Base-by-base conservation (phyloP, 108 stramenopile species). In the Cyclotella kingstonii region DNA sequence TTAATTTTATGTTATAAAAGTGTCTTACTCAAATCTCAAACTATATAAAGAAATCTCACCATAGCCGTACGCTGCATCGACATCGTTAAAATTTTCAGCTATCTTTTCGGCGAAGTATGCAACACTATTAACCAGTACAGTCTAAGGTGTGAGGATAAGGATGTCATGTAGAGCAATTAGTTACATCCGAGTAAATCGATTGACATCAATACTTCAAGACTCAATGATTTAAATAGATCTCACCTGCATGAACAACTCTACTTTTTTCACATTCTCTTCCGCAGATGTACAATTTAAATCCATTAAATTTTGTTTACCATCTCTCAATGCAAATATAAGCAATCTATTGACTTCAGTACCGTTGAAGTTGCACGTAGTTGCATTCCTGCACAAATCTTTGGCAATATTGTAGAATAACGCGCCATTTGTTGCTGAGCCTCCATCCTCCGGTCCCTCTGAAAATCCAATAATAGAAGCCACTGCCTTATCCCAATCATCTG, bases 401-500 rank as follows among this genome's bases (percentile, higher is more conserved):
- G 31, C 63, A 22, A 73, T 18, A 2, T 54, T 30, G 15, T 57
- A 41, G 15, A 73, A 47, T 18, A 73, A 28, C 15, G 49, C 35
- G 3, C 72, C 72, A 18, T 33, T 58, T 2, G 21, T 30, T 5
- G 49, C 5, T 19, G 59, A 41, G 12, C 59, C 45, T 2, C 56
- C 62, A 38, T 36, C 29, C 9, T 44, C 21, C 9, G 55, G 47
- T 28, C 85, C 85, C 49, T 91, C 85, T 28, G 85, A 46, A 61
- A 73, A 81, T 30, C 91, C 91, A 35, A 83, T 72, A 3, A 90
- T 29, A 10, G 77, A 59, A 12, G 91, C 86, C 1, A 80, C 81
- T 19, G 77, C 86, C 45, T 51, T 57, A 60, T 93, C 88, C 88
- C 91, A 92, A 7, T 51, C 55, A 4, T 63, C 17, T 5, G 44